phyloP scores from a whole-genome alignment of 2,329 filamentous ascomycete species.

The Hymenoscyphus scutula region DNA sequence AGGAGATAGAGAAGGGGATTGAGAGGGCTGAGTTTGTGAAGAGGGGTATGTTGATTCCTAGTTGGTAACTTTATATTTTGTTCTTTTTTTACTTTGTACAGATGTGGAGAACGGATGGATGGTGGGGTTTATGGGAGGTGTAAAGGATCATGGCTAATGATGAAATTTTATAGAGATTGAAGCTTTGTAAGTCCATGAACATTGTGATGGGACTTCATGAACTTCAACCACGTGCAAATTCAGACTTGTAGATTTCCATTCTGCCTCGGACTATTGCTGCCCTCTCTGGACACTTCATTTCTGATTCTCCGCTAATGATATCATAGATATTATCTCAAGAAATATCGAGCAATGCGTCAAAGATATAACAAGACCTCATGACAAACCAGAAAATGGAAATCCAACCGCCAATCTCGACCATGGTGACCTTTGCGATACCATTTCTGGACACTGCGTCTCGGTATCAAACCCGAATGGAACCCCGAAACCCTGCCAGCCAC shows the following conservation, averaged over 20 bases:
- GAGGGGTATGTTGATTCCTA: constrained; percentile 60
- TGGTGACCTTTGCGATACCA: background rate
- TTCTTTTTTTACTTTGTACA: background rate
- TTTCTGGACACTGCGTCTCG: background rate
- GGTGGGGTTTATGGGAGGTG: background rate
- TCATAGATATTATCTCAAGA: constrained; percentile 82
- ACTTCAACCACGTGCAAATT: background rate
- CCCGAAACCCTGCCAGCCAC: constrained; percentile 2
- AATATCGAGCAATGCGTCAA: constrained; percentile 81
- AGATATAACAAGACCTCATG: constrained; percentile 55
- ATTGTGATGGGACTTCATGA: background rate
- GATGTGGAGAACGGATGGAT: background rate
- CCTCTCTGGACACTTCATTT: background rate
- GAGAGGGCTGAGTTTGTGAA: constrained; percentile 81
- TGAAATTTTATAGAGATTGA: constrained; percentile 68
- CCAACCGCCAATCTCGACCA: background rate
- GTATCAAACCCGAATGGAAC: background rate
- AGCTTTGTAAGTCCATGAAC: constrained; percentile 66
- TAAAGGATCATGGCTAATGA: background rate
- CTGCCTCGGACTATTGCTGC: background rate
- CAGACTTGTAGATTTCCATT: background rate
- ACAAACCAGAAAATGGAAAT: background rate
- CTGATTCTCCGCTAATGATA: background rate
- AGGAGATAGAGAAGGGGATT: constrained; percentile 73
- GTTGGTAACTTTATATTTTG: background rate